Evolutionary conservation across 441 rosid species (phyloP).

Genomic region (Cnidoscolus chayamansa): DNA sequence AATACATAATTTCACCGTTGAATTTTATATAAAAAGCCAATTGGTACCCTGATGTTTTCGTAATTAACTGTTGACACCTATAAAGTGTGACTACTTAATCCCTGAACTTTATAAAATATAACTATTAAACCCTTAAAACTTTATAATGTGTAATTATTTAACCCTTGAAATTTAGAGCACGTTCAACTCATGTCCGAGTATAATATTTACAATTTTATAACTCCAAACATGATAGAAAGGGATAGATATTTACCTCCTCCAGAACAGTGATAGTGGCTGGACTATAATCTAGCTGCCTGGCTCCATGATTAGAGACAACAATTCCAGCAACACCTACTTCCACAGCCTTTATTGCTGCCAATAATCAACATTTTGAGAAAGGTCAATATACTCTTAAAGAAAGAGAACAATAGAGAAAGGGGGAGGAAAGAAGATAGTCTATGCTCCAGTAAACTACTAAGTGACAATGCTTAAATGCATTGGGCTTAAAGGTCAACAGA

Average conservation of each 20-base stretch:
- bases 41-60: no score
- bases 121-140: no score
- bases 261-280: slow-evolving; percentile 47
- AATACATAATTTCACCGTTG: no score
- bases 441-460: not conserved
- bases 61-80: no score
- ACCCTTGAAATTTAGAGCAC: no score
- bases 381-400: not conserved
- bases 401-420: not conserved
- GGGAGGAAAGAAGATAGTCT: not conserved
- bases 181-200: no score
- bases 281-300: slow-evolving; percentile 50
- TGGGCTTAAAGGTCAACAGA: not conserved
- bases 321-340: slow-evolving; percentile 52
- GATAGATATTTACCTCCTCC: slow-evolving; percentile 42
- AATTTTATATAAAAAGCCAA: no score
- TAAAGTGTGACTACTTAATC: no score
- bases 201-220: no score
- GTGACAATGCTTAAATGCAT: no score
- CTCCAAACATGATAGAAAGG: not conserved
- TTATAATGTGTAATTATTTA: no score
- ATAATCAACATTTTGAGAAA: not conserved
- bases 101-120: no score
- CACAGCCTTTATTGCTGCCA: slow-evolving; percentile 49
- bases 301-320: slow-evolving; percentile 56